Base-by-base conservation (phyloP, 176 grass and related monocot species). In the Oryza rufipogon region DNA sequence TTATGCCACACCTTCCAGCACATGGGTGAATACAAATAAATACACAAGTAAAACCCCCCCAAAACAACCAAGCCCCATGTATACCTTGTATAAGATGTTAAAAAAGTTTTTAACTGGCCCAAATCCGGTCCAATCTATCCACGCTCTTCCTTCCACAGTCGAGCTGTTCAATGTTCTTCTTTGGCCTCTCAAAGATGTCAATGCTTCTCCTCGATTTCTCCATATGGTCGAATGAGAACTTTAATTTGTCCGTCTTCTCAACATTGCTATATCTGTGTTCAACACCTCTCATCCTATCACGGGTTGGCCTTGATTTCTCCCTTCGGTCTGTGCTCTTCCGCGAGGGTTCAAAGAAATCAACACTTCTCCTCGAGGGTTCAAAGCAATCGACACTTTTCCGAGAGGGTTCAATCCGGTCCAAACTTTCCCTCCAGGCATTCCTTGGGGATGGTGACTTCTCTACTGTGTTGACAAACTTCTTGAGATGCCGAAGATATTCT, bases 181-280 rank as follows among this genome's bases (percentile, higher is more conserved):
- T 86, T 0, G 83, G 77, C 68, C 85, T 88, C 83, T 88, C 87
- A 17, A 94, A 82, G 73, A 92, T 87, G 83, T 94, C 91, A 15
- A 97, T 83, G 48, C 94, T 97, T 79, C 94, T 89, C 76, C 94
- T 80, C 2, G 94, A 97, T 88, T 94, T 94, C 71, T 97, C 94
- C 17, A 90, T 88, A 66, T 92, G 89, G 61, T 94, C 94, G 6
- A 94, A 79, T 23, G 91, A 82, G n/a, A 94, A 68, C 30, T 92
- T 94, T 64, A 94, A 32, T 45, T 97, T 94, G 56, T 94, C 94
- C 71, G 85, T 54, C 85, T 85, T 91, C 28, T 97, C 94, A 65
- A 92, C 76, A 16, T 91, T 94, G 82, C 83, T 89, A 77, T 88
- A 92, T 85, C 85, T 97, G 36, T 88, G 84, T 41, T 97, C 94